Conservation (phyloP, 2,329 filamentous ascomycete genomes). For the Microsporum ferrugineum region DNA sequence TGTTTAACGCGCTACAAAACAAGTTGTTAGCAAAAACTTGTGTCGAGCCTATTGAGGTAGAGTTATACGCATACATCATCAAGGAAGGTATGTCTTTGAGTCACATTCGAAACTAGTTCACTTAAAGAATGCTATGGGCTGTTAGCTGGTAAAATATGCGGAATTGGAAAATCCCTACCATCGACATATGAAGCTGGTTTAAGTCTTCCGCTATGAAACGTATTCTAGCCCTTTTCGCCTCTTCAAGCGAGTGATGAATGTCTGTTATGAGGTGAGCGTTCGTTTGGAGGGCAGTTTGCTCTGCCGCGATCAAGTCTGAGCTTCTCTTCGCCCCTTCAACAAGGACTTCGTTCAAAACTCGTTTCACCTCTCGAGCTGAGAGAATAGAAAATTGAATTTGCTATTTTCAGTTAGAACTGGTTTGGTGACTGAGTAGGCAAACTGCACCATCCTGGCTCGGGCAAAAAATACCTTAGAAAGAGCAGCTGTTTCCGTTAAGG, state of each 20-base stretch:
- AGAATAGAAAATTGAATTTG: conserved; percentile 11
- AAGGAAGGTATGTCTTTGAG: conserved; percentile 24
- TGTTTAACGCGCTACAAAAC: conserved; percentile 24
- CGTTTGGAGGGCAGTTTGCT: conserved; percentile 20
- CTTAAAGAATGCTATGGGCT: conserved; percentile 14
- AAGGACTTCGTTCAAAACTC: background rate
- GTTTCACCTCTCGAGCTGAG: conserved; percentile 15
- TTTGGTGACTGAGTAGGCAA: background rate
- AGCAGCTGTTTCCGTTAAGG: conserved; percentile 4
- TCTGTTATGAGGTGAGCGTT: conserved; percentile 22
- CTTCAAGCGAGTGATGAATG: conserved; percentile 25
- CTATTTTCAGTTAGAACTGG: conserved; percentile 17
- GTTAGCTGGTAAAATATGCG: conserved; percentile 1
- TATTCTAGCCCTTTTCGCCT: conserved; percentile 23
- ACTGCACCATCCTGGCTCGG: background rate
- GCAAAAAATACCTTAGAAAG: conserved; percentile 10
- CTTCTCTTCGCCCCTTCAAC: conserved; percentile 21
- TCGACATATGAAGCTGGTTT: conserved; percentile 23
- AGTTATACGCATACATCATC: conserved; percentile 19
- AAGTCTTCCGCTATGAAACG: conserved; percentile 22
- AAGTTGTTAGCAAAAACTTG: conserved; percentile 15
- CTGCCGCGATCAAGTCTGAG: conserved; percentile 19
- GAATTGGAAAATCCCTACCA: conserved; percentile 21
- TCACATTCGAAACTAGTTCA: conserved; percentile 13
- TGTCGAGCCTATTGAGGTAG: background rate